Conservation (phyloP, 2,329 filamentous ascomycete genomes). For the Metarhizium rileyi region DNA sequence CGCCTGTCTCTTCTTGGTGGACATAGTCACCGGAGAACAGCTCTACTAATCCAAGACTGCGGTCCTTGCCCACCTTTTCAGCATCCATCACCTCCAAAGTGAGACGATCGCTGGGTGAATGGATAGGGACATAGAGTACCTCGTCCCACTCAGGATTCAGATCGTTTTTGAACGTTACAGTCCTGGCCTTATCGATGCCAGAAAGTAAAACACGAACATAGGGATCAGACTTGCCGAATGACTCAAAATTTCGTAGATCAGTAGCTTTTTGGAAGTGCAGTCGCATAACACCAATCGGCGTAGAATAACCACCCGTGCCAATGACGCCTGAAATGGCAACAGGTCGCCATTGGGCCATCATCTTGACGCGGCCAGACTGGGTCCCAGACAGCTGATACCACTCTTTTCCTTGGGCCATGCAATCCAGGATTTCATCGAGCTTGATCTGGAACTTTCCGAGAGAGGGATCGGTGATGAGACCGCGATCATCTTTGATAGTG, state of each 20-base stretch:
- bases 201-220: conserved; percentile 85
- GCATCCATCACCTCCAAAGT: conserved; percentile 94
- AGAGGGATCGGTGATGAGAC: conserved; percentile 71
- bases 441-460: conserved; percentile 93
- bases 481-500: conserved; percentile 91
- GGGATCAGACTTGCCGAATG: conserved; percentile 92
- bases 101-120: conserved; percentile 73
- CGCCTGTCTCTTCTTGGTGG: conserved; percentile 64
- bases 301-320: conserved; percentile 80
- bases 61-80: conserved; percentile 84
- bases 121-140: conserved; percentile 85
- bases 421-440: conserved; percentile 82
- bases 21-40: conserved; percentile 72
- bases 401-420: conserved; percentile 86
- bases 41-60: conserved; percentile 74
- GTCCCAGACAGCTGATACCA: conserved; percentile 86
- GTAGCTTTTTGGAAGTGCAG: conserved; percentile 80
- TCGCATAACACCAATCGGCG: conserved; percentile 89
- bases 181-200: conserved; percentile 81
- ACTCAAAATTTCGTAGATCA: conserved; percentile 84
- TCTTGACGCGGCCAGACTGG: conserved; percentile 77
- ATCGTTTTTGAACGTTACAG: conserved; percentile 93
- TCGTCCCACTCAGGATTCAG: conserved; percentile 95
- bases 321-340: conserved; percentile 75
- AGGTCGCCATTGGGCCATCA: conserved; percentile 91